These are phyloP conservation scores for Cutaneotrichosporon cavernicola DNA, from an alignment of 1,284 basidiomycete genomes.

Conservation along the genomic window DNA sequence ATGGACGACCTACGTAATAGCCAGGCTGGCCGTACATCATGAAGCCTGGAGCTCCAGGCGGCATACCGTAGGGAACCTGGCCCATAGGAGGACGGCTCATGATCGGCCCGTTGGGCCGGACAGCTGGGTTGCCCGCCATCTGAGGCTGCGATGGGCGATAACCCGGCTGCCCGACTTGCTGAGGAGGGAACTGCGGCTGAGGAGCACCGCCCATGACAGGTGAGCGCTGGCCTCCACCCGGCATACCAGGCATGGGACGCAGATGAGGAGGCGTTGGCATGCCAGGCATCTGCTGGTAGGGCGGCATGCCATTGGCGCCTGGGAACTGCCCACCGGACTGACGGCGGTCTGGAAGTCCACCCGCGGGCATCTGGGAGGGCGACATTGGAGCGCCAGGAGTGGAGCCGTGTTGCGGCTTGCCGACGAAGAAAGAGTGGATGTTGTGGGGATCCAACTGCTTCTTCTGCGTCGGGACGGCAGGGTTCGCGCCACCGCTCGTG, in stretches of 20 bases:
- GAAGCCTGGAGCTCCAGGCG: slow-evolving; percentile 35
- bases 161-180: slow-evolving; percentile 25
- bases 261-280: slow-evolving; percentile 29
- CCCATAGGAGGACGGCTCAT: slow-evolving; percentile 22
- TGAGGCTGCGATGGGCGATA: slow-evolving; percentile 30
- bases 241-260: slow-evolving; percentile 34
- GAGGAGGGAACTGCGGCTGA: slow-evolving; percentile 27
- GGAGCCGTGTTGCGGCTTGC: slow-evolving; percentile 36
- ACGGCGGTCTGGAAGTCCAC: slow-evolving; percentile 34
- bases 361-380: slow-evolving; percentile 24
- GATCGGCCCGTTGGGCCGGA: slow-evolving; percentile 23
- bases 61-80: slow-evolving; percentile 32
- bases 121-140: slow-evolving; percentile 24
- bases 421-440: slow-evolving; percentile 43
- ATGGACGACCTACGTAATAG: slow-evolving; percentile 39
- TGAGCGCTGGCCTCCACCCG: slow-evolving; percentile 35
- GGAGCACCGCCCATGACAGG: slow-evolving; percentile 32
- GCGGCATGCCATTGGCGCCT: slow-evolving; percentile 33
- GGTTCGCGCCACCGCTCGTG: slow-evolving; percentile 31
- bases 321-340: slow-evolving; percentile 35
- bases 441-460: slow-evolving; percentile 46
- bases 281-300: slow-evolving; percentile 26
- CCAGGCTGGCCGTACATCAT: slow-evolving; percentile 42
- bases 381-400: slow-evolving; percentile 26
- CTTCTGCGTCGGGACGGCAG: slow-evolving; percentile 27